phyloP scores from a whole-genome alignment of 768 basidiomycete genomes.

The Dacryopinax primogenitus region DNA sequence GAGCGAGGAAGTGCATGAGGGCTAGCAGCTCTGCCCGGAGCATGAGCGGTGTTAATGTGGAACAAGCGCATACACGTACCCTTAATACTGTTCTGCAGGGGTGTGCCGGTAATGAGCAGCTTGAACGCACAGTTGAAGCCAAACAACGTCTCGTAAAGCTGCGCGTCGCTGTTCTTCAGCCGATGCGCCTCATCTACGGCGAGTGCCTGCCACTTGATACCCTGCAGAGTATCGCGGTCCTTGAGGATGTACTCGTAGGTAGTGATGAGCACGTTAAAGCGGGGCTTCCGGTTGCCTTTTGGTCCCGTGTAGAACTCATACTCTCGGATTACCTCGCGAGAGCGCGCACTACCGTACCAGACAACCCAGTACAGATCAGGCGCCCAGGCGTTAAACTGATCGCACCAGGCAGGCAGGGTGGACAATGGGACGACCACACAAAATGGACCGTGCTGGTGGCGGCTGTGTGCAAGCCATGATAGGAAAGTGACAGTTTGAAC shows the following conservation, averaged over 20 bases:
- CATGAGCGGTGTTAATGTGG: not conserved
- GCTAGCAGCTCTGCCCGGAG: constrained; percentile 82
- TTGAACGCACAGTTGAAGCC: constrained; percentile 84
- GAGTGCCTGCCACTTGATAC: constrained; percentile 94
- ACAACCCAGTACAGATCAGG: constrained; percentile 94
- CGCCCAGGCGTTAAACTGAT: constrained; percentile 86
- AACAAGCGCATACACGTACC: constrained; percentile 36
- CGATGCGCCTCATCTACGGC: constrained; percentile 98
- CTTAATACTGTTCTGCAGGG: constrained; percentile 97
- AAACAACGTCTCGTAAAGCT: constrained; percentile 85
- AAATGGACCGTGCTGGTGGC: constrained; percentile 91
- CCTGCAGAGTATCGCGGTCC: constrained; percentile 74
- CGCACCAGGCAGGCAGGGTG: constrained; percentile 97
- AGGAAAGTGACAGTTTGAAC: constrained; percentile 94
- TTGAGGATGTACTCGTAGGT: constrained; percentile 93
- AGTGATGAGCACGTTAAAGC: constrained; percentile 93
- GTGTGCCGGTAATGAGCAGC: constrained; percentile 94
- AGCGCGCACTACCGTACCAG: constrained; percentile 79
- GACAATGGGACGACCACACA: constrained; percentile 95
- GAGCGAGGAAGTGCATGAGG: constrained; percentile 99
- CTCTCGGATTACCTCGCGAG: constrained; percentile 80
- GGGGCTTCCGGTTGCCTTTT: constrained; percentile 35
- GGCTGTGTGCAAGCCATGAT: constrained; percentile 84
- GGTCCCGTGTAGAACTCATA: constrained; percentile 62
- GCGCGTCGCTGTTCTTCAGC: constrained; percentile 93